Base-by-base conservation (phyloP, 306 rosid species). In the Fragaria vesca region DNA sequence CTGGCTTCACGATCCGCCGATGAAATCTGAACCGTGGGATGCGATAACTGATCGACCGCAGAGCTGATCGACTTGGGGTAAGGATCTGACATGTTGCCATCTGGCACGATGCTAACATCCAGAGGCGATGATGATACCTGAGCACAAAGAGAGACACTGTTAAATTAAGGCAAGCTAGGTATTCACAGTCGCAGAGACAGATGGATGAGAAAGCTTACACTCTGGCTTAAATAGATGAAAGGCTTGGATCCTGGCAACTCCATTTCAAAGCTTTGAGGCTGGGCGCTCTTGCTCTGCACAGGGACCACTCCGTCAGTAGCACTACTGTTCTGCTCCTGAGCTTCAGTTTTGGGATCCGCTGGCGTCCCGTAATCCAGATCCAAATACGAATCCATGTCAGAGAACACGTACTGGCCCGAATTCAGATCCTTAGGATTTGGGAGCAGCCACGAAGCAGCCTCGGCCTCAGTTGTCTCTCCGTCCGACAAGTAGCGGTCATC, bases 361-460 rank as follows among this genome's bases (percentile, higher is more conserved):
- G 50, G 48, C 9, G 50, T 38, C 12, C 87, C 85, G 71, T 88
- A 95, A 69, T 89, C 97, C 81, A 95, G 92, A 89, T 91, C 93
- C 79, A 88, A 95, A 69, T 91, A 97, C 81, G 93, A 91, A 89
- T 91, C 93, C 79, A 88, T 83, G 42, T 91, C 95, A 2, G 87
- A 57, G 74, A 89, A 88, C 16, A 69, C 50, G 57, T 80, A 89
- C 81, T 79, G 87, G 13, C 86, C 87, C 8, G 93, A 82, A 81
- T 88, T 89, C 66, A 83, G 90, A 84, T 95, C 78, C 79, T 92
- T 95, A 0, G 85, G 88, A 78, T 80, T 88, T 0, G 97, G 93
- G 1, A 95, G 89, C 80, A 95, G 82, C 99, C 99, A 95, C 1
- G 97, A 92, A 47, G 99, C 97, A 0, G 97, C 97, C 78, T 95